phyloP scores from a whole-genome alignment of 2,329 filamentous ascomycete species.

The Ustulina deusta region DNA sequence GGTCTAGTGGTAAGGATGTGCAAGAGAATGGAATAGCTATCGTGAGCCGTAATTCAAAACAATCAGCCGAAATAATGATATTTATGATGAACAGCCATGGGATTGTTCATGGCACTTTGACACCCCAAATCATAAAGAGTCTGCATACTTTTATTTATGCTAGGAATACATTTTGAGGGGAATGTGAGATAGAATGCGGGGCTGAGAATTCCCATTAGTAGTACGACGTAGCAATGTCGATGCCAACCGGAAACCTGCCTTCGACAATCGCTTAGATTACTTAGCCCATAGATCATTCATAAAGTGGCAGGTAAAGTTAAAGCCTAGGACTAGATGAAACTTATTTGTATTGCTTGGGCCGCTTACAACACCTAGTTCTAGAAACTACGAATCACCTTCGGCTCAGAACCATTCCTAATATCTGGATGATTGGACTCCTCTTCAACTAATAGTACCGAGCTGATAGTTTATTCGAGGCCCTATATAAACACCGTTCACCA shows the following conservation, averaged over 20 bases:
- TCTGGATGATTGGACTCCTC: not conserved
- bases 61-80: not conserved
- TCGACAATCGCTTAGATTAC: not conserved
- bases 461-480: not conserved
- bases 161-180: not conserved
- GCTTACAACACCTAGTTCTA: constrained; percentile 4
- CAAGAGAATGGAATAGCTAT: too few relatives aligned
- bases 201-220: not conserved
- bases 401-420: constrained; percentile 4
- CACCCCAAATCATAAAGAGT: not conserved
- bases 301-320: not conserved
- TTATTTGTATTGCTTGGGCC: constrained; percentile 4
- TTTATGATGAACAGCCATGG: not conserved
- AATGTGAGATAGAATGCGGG: not conserved
- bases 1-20: not conserved
- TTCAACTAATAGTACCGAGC: constrained; percentile 6
- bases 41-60: not conserved
- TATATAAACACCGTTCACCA: constrained; percentile 26
- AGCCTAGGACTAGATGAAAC: not conserved
- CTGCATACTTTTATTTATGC: not conserved
- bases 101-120: not conserved
- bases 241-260: not conserved
- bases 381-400: constrained; percentile 3
- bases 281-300: too few relatives aligned
- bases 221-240: not conserved